A percentile compares a stretch with the other conserved stretches of the same genome.
phyloP scores from a whole-genome alignment of 2,329 filamentous ascomycete genomes.

The Tympanopsis confertula region DNA sequence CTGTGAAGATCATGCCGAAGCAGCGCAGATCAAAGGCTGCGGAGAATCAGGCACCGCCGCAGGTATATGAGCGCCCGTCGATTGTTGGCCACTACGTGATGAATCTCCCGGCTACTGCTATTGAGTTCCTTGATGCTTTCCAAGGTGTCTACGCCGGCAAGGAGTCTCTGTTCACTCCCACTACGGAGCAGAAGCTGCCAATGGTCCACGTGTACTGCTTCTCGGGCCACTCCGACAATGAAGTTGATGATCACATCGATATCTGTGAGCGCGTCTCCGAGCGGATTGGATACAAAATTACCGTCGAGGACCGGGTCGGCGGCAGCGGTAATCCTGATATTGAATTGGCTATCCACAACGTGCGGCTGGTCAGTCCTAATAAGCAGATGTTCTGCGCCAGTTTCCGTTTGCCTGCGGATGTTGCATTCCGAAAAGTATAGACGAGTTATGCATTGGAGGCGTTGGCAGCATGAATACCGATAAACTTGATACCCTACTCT shows the following conservation, averaged over 20 bases:
- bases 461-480: too few species aligned
- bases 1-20: constrained; percentile 24
- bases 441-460: not conserved
- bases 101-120: constrained; percentile 86
- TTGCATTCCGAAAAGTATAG: constrained; percentile 49
- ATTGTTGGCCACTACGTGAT: constrained; percentile 91
- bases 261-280: constrained; percentile 36
- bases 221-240: constrained; percentile 67
- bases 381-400: constrained; percentile 96
- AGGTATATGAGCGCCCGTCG: constrained; percentile 39
- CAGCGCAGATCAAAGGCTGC: constrained; percentile 42
- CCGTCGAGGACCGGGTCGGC: constrained; percentile 8
- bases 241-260: constrained; percentile 51
- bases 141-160: constrained; percentile 68
- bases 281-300: constrained; percentile 26
- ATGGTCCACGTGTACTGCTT: constrained; percentile 94
- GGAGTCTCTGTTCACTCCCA: constrained; percentile 51
- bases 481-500: too few species aligned
- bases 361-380: constrained; percentile 79
- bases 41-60: constrained; percentile 24
- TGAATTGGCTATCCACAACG: constrained; percentile 49
- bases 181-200: constrained; percentile 52
- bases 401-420: constrained; percentile 71
- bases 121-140: constrained; percentile 69
- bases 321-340: constrained; percentile 33